These are phyloP conservation scores for Coemansia sp. DNA, from an alignment of 192 early-diverging fungal genomes.

Conservation along the genomic window DNA sequence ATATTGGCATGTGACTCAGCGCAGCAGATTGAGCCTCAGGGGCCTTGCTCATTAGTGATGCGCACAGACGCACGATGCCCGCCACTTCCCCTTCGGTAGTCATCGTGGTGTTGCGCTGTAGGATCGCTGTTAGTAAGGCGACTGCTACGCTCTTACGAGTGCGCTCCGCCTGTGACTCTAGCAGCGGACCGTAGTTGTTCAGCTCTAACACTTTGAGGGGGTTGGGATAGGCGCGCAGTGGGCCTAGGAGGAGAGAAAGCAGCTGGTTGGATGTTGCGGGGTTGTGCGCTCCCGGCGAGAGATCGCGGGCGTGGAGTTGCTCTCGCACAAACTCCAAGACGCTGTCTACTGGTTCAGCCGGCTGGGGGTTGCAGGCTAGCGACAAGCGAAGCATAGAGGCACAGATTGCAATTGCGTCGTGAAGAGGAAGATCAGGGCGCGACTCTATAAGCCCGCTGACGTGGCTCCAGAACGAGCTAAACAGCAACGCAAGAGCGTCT, in stretches of 20 bases:
- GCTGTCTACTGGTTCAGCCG: constrained; percentile 82
- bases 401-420: constrained; percentile 89
- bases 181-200: constrained; percentile 76
- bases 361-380: constrained; percentile 80
- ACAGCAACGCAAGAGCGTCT: constrained; percentile 56
- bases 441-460: constrained; percentile 89
- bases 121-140: constrained; percentile 65
- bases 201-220: constrained; percentile 69
- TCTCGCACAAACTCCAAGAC: constrained; percentile 88
- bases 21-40: neutral
- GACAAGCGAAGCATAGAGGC: constrained; percentile 87
- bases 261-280: constrained; percentile 71
- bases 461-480: constrained; percentile 97
- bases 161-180: constrained; percentile 78
- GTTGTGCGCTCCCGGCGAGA: constrained; percentile 68
- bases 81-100: constrained; percentile 38
- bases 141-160: constrained; percentile 83
- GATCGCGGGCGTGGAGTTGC: constrained; percentile 60
- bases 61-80: constrained; percentile 43
- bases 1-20: neutral
- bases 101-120: constrained; percentile 65
- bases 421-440: constrained; percentile 86
- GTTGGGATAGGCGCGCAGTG: constrained; percentile 73
- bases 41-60: constrained; percentile 26
- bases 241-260: constrained; percentile 78